Conservation (phyloP, 345 rosid genomes). For the Abelmoschus esculentus region DNA sequence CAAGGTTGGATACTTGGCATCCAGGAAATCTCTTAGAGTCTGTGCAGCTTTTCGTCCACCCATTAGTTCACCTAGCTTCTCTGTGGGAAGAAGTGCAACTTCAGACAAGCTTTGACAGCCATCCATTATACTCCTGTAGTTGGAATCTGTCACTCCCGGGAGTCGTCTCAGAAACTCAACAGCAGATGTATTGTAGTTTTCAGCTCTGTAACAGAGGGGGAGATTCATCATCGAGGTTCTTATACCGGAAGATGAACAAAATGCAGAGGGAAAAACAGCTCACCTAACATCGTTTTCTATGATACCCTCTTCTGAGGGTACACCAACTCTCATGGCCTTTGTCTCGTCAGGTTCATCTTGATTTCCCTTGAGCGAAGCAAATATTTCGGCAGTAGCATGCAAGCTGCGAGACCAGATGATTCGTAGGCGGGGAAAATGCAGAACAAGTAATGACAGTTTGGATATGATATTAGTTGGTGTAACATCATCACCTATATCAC, state of each 20-base stretch:
- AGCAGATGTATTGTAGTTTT: constrained; percentile 87
- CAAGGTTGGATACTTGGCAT: constrained; percentile 89
- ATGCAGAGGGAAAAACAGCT: neutral
- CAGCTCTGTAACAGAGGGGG: constrained; percentile 50
- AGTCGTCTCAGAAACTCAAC: constrained; percentile 91
- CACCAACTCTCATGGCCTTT: constrained; percentile 82
- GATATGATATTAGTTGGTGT: constrained; percentile 87
- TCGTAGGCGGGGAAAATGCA: constrained; percentile 88
- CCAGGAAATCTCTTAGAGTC: constrained; percentile 76
- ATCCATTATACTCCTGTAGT: constrained; percentile 82
- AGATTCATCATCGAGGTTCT: neutral
- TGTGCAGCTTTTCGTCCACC: constrained; percentile 83
- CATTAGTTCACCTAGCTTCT: constrained; percentile 65
- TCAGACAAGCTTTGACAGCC: constrained; percentile 82
- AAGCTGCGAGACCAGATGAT: constrained; percentile 95
- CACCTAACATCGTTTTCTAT: constrained; percentile 89
- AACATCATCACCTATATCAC: constrained; percentile 93
- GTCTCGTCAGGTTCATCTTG: constrained; percentile 90
- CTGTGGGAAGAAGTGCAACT: constrained; percentile 61
- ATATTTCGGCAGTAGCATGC: constrained; percentile 92
- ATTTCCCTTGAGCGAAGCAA: constrained; percentile 74
- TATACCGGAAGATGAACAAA: neutral
- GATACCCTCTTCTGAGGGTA: constrained; percentile 87
- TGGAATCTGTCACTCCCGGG: constrained; percentile 81
- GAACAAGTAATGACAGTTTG: constrained; percentile 78